Conservation (phyloP, 176 grass and related monocot species). For the Poa annua region DNA sequence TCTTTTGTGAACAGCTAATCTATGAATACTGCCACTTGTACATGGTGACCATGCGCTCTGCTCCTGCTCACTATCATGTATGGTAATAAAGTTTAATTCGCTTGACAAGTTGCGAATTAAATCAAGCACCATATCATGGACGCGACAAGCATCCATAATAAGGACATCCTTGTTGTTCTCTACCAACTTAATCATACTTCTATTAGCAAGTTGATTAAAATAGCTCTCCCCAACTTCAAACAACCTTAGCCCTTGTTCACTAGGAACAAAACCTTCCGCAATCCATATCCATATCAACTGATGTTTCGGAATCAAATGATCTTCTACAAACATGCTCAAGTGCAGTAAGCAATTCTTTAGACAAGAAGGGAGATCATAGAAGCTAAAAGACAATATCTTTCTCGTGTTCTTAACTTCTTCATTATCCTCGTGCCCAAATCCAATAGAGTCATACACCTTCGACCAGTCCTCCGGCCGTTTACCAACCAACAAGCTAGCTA, state of each 20-base stretch:
- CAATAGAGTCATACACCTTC: background rate
- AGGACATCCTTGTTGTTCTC: rapidly evolving
- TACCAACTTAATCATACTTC: background rate
- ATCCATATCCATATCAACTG: background rate
- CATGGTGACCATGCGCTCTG: background rate
- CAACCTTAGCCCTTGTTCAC: background rate
- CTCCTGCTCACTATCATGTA: background rate
- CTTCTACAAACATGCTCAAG: background rate
- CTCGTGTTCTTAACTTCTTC: background rate
- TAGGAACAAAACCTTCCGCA: background rate
- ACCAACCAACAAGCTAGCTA: background rate
- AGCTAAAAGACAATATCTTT: background rate
- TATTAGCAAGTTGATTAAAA: background rate
- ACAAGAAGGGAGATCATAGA: background rate
- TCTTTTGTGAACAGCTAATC: background rate
- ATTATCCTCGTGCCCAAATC: background rate
- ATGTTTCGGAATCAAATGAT: background rate
- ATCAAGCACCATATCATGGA: background rate
- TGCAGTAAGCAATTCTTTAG: background rate
- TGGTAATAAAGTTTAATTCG: background rate
- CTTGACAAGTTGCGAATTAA: background rate
- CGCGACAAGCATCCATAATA: background rate
- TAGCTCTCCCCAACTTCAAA: background rate
- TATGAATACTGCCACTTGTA: background rate
- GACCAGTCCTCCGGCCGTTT: background rate